A percentile compares a stretch with the other conserved stretches of the same genome.
Evolutionary conservation across 2,329 filamentous ascomycete species (phyloP).

Genomic region (Phyllosticta paracitricarpa): DNA sequence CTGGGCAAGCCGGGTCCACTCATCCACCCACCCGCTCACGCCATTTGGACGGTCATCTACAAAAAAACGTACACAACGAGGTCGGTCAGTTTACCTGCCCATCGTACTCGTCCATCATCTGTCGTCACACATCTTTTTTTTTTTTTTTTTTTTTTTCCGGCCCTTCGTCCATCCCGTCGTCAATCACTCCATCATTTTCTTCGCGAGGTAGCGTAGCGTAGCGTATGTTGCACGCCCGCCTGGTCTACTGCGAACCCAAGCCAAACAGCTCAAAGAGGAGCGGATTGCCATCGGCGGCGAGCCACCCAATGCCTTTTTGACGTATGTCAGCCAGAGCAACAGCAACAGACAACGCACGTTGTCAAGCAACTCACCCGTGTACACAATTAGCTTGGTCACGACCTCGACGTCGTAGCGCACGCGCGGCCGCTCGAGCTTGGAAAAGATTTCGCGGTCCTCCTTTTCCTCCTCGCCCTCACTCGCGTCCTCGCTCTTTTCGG

Average conservation of each 20-base stretch:
- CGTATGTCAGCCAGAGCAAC: neutral
- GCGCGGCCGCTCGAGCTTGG: constrained; percentile 69
- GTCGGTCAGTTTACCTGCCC: no score
- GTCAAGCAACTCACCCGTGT: constrained; percentile 56
- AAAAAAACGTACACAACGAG: no score
- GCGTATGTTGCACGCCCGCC: no score
- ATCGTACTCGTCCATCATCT: no score
- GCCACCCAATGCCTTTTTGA: constrained; percentile 63
- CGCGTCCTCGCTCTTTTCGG: neutral
- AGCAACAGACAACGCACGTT: neutral
- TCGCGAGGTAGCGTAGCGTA: no score
- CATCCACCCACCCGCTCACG: no score
- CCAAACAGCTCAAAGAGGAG: constrained; percentile 58
- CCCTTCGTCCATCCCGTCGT: no score
- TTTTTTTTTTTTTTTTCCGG: no score
- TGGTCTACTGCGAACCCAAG: constrained; percentile 22
- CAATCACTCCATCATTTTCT: no score
- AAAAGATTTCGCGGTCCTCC: constrained; percentile 61
- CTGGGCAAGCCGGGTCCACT: no score
- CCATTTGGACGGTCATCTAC: no score
- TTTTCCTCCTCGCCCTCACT: constrained; percentile 23
- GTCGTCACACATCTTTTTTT: no score
- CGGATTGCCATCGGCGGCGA: constrained; percentile 67
- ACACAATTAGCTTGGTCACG: constrained; percentile 91
- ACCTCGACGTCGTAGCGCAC: constrained; percentile 98